Base-by-base conservation (phyloP, 208 protist species). In the Trypanosoma brucei region DNA sequence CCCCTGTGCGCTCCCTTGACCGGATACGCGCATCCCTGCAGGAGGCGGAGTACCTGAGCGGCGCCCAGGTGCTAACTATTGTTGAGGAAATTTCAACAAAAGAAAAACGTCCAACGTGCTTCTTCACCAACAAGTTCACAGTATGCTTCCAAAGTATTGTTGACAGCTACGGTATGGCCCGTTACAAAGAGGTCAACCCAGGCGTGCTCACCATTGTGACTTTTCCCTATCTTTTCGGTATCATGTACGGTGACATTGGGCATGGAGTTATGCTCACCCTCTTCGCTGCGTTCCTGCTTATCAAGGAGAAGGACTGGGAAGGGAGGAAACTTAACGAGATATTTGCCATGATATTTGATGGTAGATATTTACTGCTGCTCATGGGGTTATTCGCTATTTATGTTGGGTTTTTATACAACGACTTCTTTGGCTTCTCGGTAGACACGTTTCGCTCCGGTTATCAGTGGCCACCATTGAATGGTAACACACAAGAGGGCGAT, bases 241-340 rank as follows among this genome's bases (percentile, higher is more conserved):
- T 99, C 58, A 99, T 99, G 99, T 99, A 98, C 81, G 98, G 98
- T 59, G 99, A 99, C 75, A 80, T 99, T 40, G 98, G 97, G 40
- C 99, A 99, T 82, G 98, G 98, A 55, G 34, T 97, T 50, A 85
- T 99, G 33, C 75, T 99, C 31, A 87, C 93, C 46, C 37, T 97
- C 38, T 78, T 93, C 44, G 86, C 90, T 14, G 58, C 81, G 4
- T 84, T 83, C 59, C 55, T 98, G 31, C 67, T 97, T 33, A 77
- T 86, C 30, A 78, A 78, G 40, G 96, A 98, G 74, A 96, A 97
- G 58, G 72, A 69, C 51, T 83, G 97, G 33, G 78, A 81, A 31
- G 86, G 81, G n/a, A 78, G 83, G 35, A 80, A 76, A 31, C 59
- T 97, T 6, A 96, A 97, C 56, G 93, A 98, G 65, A 91, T 96